Base-by-base conservation (phyloP, 345 rosid genomes). In the Eucalyptus curtisii region DNA sequence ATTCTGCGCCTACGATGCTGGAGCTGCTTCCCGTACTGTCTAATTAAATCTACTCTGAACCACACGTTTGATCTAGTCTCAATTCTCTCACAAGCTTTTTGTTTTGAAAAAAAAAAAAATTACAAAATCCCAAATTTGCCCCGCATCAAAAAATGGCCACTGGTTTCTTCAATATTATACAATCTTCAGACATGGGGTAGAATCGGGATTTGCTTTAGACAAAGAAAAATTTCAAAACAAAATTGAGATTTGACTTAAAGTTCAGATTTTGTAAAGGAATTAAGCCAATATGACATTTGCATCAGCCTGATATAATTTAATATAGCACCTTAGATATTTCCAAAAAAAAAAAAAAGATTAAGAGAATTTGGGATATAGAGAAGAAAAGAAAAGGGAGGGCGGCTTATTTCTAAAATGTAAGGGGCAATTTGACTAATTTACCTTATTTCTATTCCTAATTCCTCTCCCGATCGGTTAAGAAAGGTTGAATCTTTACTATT, bases 141-240 rank as follows among this genome's bases (percentile, higher is more conserved):
- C 8, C 7, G 6, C 45, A 3, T 71, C 4, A 5, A 20, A 71
- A 71, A 19, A 37, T 33, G 27, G 45, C 44, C 22, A 3, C 7
- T 10, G 14, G 13, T 71, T 71, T 37, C 81, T 19, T 71, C 27
- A 20, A 37, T 8, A 71, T 37, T 19, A 19, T 71, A 17, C 44
- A 17, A 33, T 68, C 33, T 19, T 33, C 1, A 7, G 40, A 66
- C 20, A 10, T 2, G 1, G 7, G 24, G 33, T 16, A 33, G 42
- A 68, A 16, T 52, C 24, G 10, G 24, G 80, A 68, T 4, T 68
- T 68, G 2, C 10, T 33, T 68, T 68, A 68, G 44, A 68, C 10
- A 33, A 31, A n/a, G 10, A 33, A 17, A 8, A 68, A 33, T 17
- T 33, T 8, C 2, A 0, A 4, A 19, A 66, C 1, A 66, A 0